These are phyloP conservation scores for Neocallimastix lanati DNA, from an alignment of 192 early-diverging fungal genomes.

Conservation along the genomic window DNA sequence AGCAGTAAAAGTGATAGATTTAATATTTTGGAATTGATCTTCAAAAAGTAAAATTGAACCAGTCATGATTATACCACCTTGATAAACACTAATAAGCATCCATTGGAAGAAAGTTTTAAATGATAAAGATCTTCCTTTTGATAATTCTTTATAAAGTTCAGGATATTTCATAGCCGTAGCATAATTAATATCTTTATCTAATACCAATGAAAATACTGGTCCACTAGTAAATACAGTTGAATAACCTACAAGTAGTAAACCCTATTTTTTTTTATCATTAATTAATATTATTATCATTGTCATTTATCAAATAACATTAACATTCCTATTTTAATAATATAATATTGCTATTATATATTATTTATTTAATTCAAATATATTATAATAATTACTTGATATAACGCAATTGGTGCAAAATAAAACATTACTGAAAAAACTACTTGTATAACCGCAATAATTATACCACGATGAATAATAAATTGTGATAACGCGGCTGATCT, in stretches of 20 bases:
- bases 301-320: too few relatives aligned
- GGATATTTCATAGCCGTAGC: conserved; percentile 81
- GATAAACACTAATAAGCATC: conserved; percentile 87
- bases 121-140: conserved; percentile 78
- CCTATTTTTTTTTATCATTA: too few relatives aligned
- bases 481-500: conserved; percentile 84
- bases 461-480: conserved; percentile 90
- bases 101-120: conserved; percentile 87
- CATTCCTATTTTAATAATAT: too few relatives aligned
- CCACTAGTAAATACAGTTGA: conserved; percentile 94
- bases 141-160: conserved; percentile 84
- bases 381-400: conserved; percentile 76
- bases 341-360: too few relatives aligned
- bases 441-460: conserved; percentile 96
- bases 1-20: conserved; percentile 86
- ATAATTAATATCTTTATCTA: conserved; percentile 75
- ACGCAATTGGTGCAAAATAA: conserved; percentile 90
- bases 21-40: conserved; percentile 84
- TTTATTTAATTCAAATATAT: too few relatives aligned
- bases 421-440: conserved; percentile 89
- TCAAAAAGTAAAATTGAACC: conserved; percentile 86
- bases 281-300: too few relatives aligned
- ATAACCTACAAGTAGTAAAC: conserved; percentile 72
- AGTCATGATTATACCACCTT: conserved; percentile 87
- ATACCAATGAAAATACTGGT: conserved; percentile 84